Conservation (phyloP, 371 early-diverging fungal genomes). For the Apophysomyces ossiformis region DNA sequence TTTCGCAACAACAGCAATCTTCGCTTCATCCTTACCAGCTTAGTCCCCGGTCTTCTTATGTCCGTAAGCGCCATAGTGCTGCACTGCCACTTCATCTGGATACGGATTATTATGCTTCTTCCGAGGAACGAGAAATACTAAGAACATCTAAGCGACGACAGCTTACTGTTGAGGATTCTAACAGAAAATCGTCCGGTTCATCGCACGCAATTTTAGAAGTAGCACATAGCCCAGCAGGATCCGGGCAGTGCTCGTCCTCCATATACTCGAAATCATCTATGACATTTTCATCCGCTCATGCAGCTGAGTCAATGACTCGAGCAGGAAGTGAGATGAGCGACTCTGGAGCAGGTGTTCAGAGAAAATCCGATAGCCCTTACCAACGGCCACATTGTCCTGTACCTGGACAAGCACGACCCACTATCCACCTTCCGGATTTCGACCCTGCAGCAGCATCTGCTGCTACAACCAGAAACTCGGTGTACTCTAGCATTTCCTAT, state of each 20-base stretch:
- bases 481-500: constrained; percentile 1
- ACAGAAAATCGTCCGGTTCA: background rate
- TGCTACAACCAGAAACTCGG: constrained; percentile 6
- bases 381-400: constrained; percentile 30
- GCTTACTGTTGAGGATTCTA: background rate
- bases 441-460: constrained; percentile 10
- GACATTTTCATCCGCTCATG: constrained; percentile 12
- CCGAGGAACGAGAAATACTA: background rate
- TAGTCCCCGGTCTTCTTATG: constrained; percentile 2
- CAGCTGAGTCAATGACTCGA: constrained; percentile 12
- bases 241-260: constrained; percentile 7
- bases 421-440: constrained; percentile 13
- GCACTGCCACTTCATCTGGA: constrained; percentile 18
- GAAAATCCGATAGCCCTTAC: constrained; percentile 19
- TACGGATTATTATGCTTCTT: background rate
- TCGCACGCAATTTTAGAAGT: background rate
- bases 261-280: constrained; percentile 21
- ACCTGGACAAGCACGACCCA: constrained; percentile 28
- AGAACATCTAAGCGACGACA: constrained; percentile 10
- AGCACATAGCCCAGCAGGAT: background rate
- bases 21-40: background rate
- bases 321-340: constrained; percentile 20
- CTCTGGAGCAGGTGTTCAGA: background rate
- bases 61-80: constrained; percentile 40
- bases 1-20: constrained; percentile 13